Evolutionary conservation across 345 rosid species (phyloP), one percentile per base, ranked within the genome.

Genomic region (Durio zibethinus): DNA sequence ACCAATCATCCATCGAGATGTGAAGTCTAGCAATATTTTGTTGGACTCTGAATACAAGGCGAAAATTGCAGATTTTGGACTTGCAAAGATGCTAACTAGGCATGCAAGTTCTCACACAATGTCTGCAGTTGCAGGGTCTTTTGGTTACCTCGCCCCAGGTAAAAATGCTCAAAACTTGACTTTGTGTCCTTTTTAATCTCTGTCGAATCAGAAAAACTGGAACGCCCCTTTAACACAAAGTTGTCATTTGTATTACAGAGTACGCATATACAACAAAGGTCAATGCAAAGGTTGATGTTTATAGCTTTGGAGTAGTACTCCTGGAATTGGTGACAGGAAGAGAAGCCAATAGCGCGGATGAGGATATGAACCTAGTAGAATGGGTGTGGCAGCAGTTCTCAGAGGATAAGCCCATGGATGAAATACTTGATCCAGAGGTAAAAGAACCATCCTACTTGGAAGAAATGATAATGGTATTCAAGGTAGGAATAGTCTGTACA

Each of bases 101-200:
- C 87, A 86, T 10, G 93, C 91, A 62, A 89, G 87, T 57, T 82
- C 85, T 57, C 92, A 88, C 76, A 90, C 94, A 8, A 85, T 96
- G 94, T 96, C 99, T 10, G 79, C 89, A 33, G 90, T 96, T 61
- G 99, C 97, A 18, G 99, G 99, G 72, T 90, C 99, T 16, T 88
- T 87, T 48, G 97, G 99, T 27, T 95, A 93, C 80, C 78, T 93
- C 42, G 98, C 98, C 45, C 99, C 99, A 36, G 99, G 99, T 93
- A 85, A 79, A n/a, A 11, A 29, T 42, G 43, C 18, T 72, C 16
- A 29, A 10, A 29, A 31, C 31, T 52, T 31, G 38, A 20, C 27
- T 12, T 15, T 50, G 7, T 52, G 12, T 33, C 9, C 60, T 35
- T 33, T 35, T 31, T 16, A 31, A 31, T 23, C 54, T 43, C 35